Base-by-base conservation (phyloP, 371 early-diverging fungal species). In the Apophysomyces variabilis region DNA sequence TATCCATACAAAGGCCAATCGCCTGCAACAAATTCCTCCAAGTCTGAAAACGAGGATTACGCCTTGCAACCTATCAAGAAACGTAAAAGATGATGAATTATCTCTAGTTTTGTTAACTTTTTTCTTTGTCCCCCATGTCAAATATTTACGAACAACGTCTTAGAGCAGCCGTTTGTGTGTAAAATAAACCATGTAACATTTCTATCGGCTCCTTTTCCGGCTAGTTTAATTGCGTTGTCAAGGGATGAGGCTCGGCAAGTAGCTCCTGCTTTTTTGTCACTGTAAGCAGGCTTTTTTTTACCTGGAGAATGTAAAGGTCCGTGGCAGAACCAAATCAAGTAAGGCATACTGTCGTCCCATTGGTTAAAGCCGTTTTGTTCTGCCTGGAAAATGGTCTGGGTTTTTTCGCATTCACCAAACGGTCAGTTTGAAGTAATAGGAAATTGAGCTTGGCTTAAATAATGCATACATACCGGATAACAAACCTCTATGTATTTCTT, bases 81-180 rank as follows among this genome's bases (percentile, higher is more conserved):
- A 60, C 72, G 72, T 26, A 70, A 74, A 61, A 50, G 71, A 67
- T 66, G 61, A 71, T 46, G 56, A 21, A 35, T 39, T n/a, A 44
- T 54, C 9, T 46, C 16, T 59, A 35, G 44, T 45, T 18, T 36
- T 59, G 18, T 46, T 38, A 32, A 26, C 32, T 26, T 26, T 26
- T 26, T 26, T 26, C 32, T 26, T 50, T 45, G 44, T 46, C 26
- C 57, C 37, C 62, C 62, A 43, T 64, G 63, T 56, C 67, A 50
- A 50, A 50, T 50, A 50, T 50, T 50, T 50, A 50, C 54, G 54
- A 50, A 50, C 21, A 50, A 50, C 54, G 54, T 50, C 32, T 50
- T 50, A 50, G 54, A 50, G 54, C 54, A 18, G 54, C 54, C 54
- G 54, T 50, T 50, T 50, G 54, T 50, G 54, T 50, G 54, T 50